Conservation (phyloP, 805 yeast genomes). For the Candida alai region DNA sequence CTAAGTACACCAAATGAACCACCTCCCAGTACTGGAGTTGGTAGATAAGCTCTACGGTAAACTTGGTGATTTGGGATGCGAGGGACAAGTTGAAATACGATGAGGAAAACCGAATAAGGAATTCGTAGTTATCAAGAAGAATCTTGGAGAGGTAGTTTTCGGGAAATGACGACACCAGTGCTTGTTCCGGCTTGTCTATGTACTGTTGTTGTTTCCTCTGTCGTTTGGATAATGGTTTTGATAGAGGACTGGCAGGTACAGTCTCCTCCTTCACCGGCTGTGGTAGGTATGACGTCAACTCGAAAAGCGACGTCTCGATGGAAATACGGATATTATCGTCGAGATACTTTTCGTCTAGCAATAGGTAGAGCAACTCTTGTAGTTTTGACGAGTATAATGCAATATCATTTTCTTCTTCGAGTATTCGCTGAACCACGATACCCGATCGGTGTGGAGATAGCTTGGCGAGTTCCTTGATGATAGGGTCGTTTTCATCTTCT, state of each 20-base stretch:
- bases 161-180: conserved; percentile 21
- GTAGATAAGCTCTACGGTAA: conserved; percentile 35
- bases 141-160: conserved; percentile 32
- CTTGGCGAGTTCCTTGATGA: conserved; percentile 28
- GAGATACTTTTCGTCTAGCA: conserved; percentile 23
- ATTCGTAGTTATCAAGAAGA: conserved; percentile 35
- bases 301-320: conserved; percentile 24
- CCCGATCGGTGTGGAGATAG: conserved; percentile 22
- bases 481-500: conserved; percentile 22
- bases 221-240: conserved; percentile 1
- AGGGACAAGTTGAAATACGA: conserved; percentile 36
- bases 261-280: neutral
- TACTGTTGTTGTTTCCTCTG: neutral
- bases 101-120: conserved; percentile 25
- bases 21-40: conserved; percentile 42
- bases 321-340: conserved; percentile 28
- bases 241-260: conserved; percentile 7
- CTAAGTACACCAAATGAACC: conserved; percentile 32
- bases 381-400: conserved; percentile 29
- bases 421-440: conserved; percentile 4
- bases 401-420: conserved; percentile 2
- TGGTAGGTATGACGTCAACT: conserved; percentile 25
- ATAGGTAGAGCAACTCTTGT: conserved; percentile 24
- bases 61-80: conserved; percentile 38
- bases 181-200: neutral